Evolutionary conservation across 2,329 filamentous ascomycete species (phyloP).

Genomic region (Sphaceloma murrayae): DNA sequence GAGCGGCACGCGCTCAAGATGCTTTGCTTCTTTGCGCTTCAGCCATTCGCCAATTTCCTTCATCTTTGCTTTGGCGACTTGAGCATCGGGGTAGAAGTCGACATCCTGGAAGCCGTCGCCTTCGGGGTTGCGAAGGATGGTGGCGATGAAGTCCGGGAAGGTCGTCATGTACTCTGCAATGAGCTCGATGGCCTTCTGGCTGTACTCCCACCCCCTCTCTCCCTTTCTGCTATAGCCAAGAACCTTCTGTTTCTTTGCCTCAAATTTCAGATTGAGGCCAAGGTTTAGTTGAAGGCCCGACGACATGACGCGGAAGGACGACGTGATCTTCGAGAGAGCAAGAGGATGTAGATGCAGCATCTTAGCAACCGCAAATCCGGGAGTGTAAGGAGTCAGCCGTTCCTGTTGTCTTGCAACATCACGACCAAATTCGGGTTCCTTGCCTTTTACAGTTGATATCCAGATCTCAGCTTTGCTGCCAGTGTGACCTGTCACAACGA

Average conservation of each 20-base stretch:
- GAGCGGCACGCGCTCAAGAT: constrained; percentile 88
- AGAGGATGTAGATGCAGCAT: constrained; percentile 74
- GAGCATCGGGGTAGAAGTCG: constrained; percentile 69
- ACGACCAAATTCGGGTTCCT: constrained; percentile 72
- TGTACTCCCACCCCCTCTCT: constrained; percentile 89
- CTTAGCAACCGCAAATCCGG: constrained; percentile 80
- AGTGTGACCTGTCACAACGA: constrained; percentile 69
- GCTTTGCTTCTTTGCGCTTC: constrained; percentile 81
- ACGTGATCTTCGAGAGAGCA: constrained; percentile 89
- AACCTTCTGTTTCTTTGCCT: constrained; percentile 90
- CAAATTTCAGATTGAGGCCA: constrained; percentile 93
- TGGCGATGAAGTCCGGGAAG: constrained; percentile 92
- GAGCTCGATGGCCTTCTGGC: constrained; percentile 67
- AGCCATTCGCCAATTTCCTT: constrained; percentile 93
- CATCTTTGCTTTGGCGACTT: constrained; percentile 65
- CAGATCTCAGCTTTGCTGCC: constrained; percentile 68
- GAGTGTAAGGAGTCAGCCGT: constrained; percentile 63
- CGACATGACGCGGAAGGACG: constrained; percentile 77
- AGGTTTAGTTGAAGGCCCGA: constrained; percentile 79
- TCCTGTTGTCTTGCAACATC: constrained; percentile 63
- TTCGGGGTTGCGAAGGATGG: constrained; percentile 74
- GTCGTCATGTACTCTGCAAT: constrained; percentile 82
- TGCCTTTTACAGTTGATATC: constrained; percentile 61
- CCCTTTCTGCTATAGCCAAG: constrained; percentile 87
- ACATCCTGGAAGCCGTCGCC: constrained; percentile 75